Percentiles rank a stretch among this genome's conserved stretches.
Conservation (phyloP, 768 basidiomycete species). For the Leucocoprinus birnbaumii region DNA sequence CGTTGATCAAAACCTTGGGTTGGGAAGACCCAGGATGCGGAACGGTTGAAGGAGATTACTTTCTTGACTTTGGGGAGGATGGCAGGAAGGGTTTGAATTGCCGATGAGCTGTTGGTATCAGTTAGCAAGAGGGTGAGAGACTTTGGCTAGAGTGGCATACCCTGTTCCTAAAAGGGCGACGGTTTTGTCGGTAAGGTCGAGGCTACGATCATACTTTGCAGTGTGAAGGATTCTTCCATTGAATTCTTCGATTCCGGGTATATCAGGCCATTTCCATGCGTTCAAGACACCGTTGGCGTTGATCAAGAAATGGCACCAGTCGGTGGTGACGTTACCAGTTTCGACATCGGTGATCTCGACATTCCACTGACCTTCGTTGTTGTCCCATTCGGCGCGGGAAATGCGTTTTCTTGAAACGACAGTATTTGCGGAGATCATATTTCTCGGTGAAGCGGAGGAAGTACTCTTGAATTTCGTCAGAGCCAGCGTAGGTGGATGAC, state of each 20-base stretch:
- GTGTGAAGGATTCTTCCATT: constrained; percentile 33
- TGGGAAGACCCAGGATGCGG: constrained; percentile 29
- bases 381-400: constrained; percentile 27
- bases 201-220: constrained; percentile 26
- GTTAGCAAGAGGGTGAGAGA: not conserved
- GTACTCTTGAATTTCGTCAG: constrained; percentile 27
- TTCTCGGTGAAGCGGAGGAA: constrained; percentile 26
- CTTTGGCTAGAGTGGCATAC: constrained; percentile 14
- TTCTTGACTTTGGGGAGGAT: constrained; percentile 32
- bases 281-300: constrained; percentile 32
- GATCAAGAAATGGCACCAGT: constrained; percentile 30
- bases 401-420: constrained; percentile 25
- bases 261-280: constrained; percentile 36
- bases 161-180: constrained; percentile 37
- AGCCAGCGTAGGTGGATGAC: constrained; percentile 28
- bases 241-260: constrained; percentile 29
- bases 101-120: constrained; percentile 23
- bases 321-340: constrained; percentile 16
- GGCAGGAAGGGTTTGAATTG: constrained; percentile 30
- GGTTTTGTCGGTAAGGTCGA: constrained; percentile 31
- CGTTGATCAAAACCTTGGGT: constrained; percentile 24
- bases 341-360: constrained; percentile 21
- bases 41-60: constrained; percentile 30
- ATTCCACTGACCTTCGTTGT: constrained; percentile 23
- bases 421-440: constrained; percentile 28